Evolutionary conservation across 441 rosid species (phyloP), one percentile per base, ranked within the genome.

Genomic region (Erodium moschatum): DNA sequence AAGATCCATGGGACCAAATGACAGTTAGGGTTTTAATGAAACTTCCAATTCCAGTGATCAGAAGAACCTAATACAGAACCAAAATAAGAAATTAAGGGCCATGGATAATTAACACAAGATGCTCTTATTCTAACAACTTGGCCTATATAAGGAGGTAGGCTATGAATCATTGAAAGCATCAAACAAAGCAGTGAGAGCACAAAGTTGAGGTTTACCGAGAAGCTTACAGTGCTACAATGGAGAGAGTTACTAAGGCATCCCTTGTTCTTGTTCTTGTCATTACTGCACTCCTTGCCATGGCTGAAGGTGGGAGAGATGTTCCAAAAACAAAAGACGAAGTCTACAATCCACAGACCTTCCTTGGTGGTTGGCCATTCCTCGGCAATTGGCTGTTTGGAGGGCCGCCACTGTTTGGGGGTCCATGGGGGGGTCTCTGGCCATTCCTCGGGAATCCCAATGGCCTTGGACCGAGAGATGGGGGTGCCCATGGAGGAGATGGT

Each of bases 311-410:
- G 21, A 16, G 61, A 18, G 61, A 54, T 54, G 61, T 6, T 16
- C 61, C 61, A 15, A 54, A 54, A 6, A 54, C 61, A 15, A 54
- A 54, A 54, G 21, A 54, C 21, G 61, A 54, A 9, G 61, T 54
- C 21, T 54, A 54, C 21, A 54, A 18, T 54, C 61, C 24, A 54
- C 61, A 54, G 61, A 6, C 1, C 61, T 54, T 54, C 61, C 38
- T 33, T 33, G 38, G 38, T 54, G 24, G 21, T 12, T 54, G 61
- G 61, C 61, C 61, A 2, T 16, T 54, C 61, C 61, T 54, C 10
- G 9, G 21, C 21, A 19, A n/a, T 15, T 48, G 56, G 56, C 16
- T 48, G 16, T 48, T 54, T 18, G 61, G 38, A 3, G 38, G 38
- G 38, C 38, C 38, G 6, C 38, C 38, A 33, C 6, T 33, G 38